Conservation (phyloP, 495 filamentous ascomycete species). For the Penicillium verhagenii region DNA sequence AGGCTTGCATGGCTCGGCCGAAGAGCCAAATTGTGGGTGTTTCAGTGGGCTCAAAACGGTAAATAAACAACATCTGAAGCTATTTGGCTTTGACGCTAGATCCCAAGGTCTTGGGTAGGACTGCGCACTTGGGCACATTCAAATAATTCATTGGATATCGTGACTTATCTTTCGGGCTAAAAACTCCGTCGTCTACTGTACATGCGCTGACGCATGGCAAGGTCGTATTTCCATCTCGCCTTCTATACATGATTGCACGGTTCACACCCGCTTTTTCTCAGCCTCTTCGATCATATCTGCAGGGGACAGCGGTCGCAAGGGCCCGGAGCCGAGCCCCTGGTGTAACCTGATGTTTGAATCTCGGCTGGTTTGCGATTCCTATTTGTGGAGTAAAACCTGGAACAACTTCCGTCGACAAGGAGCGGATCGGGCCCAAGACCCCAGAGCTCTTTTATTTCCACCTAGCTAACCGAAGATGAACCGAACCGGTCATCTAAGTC, state of each 20-base stretch:
- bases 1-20: not conserved
- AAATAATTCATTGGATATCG: not conserved
- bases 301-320: constrained; percentile 5
- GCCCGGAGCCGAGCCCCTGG: not conserved
- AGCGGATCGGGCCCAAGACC: not conserved
- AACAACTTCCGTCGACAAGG: not conserved
- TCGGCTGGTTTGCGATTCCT: not conserved
- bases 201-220: not conserved
- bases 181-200: not conserved
- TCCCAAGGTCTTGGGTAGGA: not conserved
- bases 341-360: constrained; percentile 1
- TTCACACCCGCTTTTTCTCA: not conserved
- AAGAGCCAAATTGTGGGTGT: not conserved
- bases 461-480: not conserved
- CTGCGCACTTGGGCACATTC: not conserved
- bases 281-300: constrained; percentile 1
- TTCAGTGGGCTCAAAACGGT: not conserved
- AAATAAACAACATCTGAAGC: not conserved
- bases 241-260: not conserved
- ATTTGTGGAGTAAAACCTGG: not conserved
- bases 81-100: not conserved
- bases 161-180: not conserved
- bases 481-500: not conserved
- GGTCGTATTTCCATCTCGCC: not conserved
- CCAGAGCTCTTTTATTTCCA: not conserved